These are phyloP conservation scores for Penicillium janthinellum DNA, from an alignment of 2,329 filamentous ascomycete genomes.

Conservation along the genomic window DNA sequence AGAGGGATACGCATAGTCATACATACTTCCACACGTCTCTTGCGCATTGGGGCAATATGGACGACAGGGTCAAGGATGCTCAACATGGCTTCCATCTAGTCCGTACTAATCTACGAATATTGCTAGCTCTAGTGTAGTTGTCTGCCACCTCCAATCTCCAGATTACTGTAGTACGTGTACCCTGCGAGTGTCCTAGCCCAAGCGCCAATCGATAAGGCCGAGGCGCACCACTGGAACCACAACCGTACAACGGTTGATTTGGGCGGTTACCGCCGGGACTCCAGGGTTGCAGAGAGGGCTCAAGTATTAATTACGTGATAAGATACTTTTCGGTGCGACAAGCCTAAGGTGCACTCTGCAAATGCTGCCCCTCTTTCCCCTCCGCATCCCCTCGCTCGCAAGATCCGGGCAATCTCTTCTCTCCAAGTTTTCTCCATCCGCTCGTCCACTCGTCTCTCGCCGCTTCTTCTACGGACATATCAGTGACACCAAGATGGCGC, in stretches of 20 bases:
- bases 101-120: too few relatives aligned
- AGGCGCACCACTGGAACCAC: not conserved
- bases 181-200: not conserved
- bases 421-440: slow-evolving; percentile 17
- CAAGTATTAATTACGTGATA: slow-evolving; percentile 29
- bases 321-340: slow-evolving; percentile 16
- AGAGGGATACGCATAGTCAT: not conserved
- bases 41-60: not conserved
- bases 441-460: slow-evolving; percentile 22
- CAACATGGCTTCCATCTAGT: not conserved
- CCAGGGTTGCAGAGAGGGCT: slow-evolving; percentile 9
- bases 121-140: not conserved
- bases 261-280: slow-evolving; percentile 24
- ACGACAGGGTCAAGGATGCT: not conserved
- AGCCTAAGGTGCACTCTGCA: slow-evolving; percentile 9
- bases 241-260: slow-evolving; percentile 13
- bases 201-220: slow-evolving; percentile 6
- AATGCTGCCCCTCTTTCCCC: slow-evolving; percentile 39
- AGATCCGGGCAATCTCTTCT: slow-evolving; percentile 21
- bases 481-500: slow-evolving; percentile 71
- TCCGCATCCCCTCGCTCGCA: slow-evolving; percentile 33
- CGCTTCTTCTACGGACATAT: slow-evolving; percentile 50
- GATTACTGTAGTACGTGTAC: not conserved
- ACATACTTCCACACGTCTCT: not conserved
- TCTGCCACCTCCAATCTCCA: not conserved